Evolutionary conservation across 2,329 filamentous ascomycete species (phyloP).

Genomic region (Fusarium temperatum): DNA sequence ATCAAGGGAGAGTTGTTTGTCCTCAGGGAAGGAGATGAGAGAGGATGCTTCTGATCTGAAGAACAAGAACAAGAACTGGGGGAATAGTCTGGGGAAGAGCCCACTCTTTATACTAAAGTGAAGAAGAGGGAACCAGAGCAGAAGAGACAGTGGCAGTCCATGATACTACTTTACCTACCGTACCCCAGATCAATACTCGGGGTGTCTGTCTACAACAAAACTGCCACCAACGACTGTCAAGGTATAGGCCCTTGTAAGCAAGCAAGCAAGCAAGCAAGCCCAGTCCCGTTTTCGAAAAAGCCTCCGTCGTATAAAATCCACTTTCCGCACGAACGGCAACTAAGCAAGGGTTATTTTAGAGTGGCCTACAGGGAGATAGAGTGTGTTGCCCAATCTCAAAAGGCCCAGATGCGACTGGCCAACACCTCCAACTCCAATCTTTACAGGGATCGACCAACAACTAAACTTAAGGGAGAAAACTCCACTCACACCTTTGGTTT

Average conservation of each 20-base stretch:
- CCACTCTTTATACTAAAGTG: conserved; percentile 29
- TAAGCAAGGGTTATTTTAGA: conserved; percentile 26
- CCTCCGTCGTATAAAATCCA: conserved; percentile 22
- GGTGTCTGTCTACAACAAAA: not conserved
- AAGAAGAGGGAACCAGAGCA: not conserved
- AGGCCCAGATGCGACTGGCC: not conserved
- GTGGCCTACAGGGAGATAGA: conserved; percentile 1
- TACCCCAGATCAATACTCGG: not conserved
- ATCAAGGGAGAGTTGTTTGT: conserved; percentile 8
- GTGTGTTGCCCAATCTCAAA: conserved; percentile 14
- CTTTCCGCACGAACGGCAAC: conserved; percentile 36
- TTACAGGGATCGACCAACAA: not conserved
- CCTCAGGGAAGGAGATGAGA: conserved; percentile 23
- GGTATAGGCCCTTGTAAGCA: not conserved
- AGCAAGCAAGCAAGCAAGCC: conserved; percentile 4
- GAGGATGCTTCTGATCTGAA: conserved; percentile 38
- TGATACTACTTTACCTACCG: not conserved
- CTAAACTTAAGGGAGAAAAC: not conserved
- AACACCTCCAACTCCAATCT: conserved; percentile 5
- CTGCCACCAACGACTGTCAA: conserved; percentile 8
- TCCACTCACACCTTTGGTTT: conserved; percentile 12
- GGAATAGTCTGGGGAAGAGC: conserved; percentile 36
- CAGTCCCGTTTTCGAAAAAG: conserved; percentile 22
- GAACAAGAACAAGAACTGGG: conserved; percentile 33
- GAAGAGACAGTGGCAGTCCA: not conserved